Evolutionary conservation across 371 early-diverging fungal species (phyloP).

Genomic region (Paraphysoderma sedebokerense): DNA sequence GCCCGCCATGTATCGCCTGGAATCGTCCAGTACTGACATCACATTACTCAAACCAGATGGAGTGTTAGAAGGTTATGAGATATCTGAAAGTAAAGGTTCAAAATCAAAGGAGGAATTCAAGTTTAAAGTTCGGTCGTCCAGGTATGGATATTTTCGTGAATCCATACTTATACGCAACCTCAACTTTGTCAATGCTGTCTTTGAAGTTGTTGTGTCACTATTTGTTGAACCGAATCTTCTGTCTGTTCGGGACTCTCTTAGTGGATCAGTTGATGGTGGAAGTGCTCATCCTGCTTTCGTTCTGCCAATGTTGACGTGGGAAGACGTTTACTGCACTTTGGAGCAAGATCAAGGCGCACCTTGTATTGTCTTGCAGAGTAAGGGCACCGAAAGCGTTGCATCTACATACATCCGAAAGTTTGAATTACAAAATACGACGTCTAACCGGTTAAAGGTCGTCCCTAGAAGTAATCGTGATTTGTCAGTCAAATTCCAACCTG

Average conservation of each 20-base stretch:
- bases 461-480: conserved; percentile 29
- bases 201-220: background rate
- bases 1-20: background rate
- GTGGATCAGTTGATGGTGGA: too few species aligned
- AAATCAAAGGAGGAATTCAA: too few species aligned
- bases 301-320: conserved; percentile 11
- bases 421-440: conserved; percentile 27
- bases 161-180: background rate
- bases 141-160: background rate
- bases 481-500: background rate
- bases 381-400: conserved; percentile 9
- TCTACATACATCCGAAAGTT: conserved; percentile 25
- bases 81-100: too few species aligned
- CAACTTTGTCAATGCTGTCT: background rate
- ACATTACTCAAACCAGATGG: too few species aligned
- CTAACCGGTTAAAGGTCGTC: conserved; percentile 29
- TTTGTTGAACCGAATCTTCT: background rate
- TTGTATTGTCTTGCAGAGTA: background rate
- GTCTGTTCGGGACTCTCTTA: too few species aligned
- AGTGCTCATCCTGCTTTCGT: too few species aligned
- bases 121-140: background rate
- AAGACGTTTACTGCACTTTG: conserved; percentile 14
- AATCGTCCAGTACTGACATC: too few species aligned
- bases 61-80: too few species aligned
- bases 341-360: conserved; percentile 3